phyloP scores from a whole-genome alignment of 225 moss, liverwort and hornwort genomes.

The Polytrichum formosum region DNA sequence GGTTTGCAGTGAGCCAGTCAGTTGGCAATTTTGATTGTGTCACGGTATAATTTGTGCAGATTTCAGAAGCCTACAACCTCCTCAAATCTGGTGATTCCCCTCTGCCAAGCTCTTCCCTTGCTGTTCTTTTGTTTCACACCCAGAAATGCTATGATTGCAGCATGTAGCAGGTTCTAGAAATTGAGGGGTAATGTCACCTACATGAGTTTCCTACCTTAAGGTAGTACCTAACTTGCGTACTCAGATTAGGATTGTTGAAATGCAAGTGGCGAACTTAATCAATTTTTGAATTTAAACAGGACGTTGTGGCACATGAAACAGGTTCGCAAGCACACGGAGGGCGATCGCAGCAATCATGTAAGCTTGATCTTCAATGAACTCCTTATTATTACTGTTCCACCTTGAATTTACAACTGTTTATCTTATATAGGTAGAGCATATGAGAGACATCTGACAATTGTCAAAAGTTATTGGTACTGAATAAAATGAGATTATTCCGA shows the following conservation, averaged over 20 bases:
- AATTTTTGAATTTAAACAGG: conserved; percentile 9
- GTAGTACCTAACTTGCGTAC: too few relatives aligned
- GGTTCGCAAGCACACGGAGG: conserved; percentile 39
- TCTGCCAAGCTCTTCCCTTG: neutral
- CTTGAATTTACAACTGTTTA: too few relatives aligned
- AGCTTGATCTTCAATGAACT: neutral
- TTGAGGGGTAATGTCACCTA: neutral
- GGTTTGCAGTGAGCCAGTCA: too few relatives aligned
- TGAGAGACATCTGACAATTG: too few relatives aligned
- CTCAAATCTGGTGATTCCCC: conserved; percentile 40
- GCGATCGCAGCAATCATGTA: conserved; percentile 44
- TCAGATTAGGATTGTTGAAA: conserved; percentile 4
- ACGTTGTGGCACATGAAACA: conserved; percentile 9
- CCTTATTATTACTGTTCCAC: too few relatives aligned
- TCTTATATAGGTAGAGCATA: too few relatives aligned
- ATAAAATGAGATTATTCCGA: too few relatives aligned
- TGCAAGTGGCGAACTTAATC: neutral
- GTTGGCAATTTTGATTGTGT: too few relatives aligned
- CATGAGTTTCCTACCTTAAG: neutral
- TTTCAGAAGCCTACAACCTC: conserved; percentile 52
- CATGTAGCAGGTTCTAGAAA: neutral
- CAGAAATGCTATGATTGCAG: neutral
- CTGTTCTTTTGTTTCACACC: neutral
- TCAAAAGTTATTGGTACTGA: too few relatives aligned
- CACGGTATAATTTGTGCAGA: conserved; percentile 18